These are phyloP conservation scores for Aspergillus coremiiformis DNA, from an alignment of 495 filamentous ascomycete genomes.

Conservation along the genomic window DNA sequence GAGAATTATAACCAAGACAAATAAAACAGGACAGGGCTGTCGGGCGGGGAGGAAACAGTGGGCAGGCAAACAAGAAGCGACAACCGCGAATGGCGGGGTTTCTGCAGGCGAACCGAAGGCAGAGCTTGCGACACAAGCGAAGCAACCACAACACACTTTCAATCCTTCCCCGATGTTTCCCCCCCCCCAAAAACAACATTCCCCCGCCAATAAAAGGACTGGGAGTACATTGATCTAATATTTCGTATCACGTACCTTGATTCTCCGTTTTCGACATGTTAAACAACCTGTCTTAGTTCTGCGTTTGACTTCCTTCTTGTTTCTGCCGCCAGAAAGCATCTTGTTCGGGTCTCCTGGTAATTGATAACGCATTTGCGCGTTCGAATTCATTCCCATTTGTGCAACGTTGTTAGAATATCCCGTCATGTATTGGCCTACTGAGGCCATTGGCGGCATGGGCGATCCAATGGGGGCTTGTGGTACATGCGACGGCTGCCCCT, in stretches of 20 bases:
- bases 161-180: conserved; percentile 4
- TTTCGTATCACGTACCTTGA: conserved; percentile 70
- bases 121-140: conserved; percentile 40
- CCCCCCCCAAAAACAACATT: conserved; percentile 2
- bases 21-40: background rate
- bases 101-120: conserved; percentile 19
- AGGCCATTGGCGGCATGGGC: conserved; percentile 39
- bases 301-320: conserved; percentile 99
- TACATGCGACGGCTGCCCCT: conserved; percentile 32
- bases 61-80: conserved; percentile 19
- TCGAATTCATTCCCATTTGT: conserved; percentile 31
- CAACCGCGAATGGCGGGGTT: conserved; percentile 32
- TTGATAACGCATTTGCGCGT: conserved; percentile 39
- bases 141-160: conserved; percentile 13
- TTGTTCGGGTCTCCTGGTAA: conserved; percentile 42
- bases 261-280: conserved; percentile 92
- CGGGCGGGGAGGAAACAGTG: conserved; percentile 9
- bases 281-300: conserved; percentile 96
- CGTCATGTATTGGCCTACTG: conserved; percentile 40
- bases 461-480: conserved; percentile 42
- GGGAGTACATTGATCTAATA: background rate
- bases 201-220: background rate
- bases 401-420: conserved; percentile 33
- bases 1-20: background rate
- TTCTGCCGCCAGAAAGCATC: conserved; percentile 70